A percentile compares a stretch with the other conserved stretches of the same genome.
These are phyloP conservation scores for Phtheirospermum japonicum DNA, from an alignment of 257 asterid genomes.

Conservation along the genomic window DNA sequence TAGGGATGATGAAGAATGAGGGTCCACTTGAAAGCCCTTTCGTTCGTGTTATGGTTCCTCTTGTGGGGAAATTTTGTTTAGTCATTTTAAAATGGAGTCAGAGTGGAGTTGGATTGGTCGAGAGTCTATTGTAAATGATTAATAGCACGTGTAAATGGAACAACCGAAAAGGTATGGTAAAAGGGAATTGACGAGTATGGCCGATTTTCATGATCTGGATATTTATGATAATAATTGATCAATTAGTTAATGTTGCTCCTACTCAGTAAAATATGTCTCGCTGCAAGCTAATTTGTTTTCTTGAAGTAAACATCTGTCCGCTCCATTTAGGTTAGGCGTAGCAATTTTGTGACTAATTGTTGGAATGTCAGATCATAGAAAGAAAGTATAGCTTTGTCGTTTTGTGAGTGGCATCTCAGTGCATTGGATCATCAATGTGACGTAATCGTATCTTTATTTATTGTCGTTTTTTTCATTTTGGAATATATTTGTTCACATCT, in stretches of 20 bases:
- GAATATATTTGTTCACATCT: background rate
- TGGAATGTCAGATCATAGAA: background rate
- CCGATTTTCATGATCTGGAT: background rate
- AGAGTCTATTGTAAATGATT: background rate
- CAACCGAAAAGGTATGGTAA: too few relatives aligned
- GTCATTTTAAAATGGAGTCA: background rate
- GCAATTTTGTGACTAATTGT: background rate
- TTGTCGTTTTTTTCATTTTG: background rate
- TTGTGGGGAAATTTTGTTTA: background rate
- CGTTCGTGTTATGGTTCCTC: too few relatives aligned
- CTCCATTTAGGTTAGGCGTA: background rate
- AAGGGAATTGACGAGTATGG: conserved; percentile 8
- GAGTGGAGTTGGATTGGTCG: conserved; percentile 17
- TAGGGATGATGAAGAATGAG: conserved; percentile 24
- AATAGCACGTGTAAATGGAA: background rate
- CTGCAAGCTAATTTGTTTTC: conserved; percentile 5
- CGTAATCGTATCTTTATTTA: background rate
- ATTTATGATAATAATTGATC: background rate
- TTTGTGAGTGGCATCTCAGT: background rate
- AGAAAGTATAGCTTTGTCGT: background rate
- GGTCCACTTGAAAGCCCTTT: conserved; percentile 16
- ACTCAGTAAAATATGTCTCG: conserved; percentile 3
- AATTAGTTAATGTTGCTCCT: background rate
- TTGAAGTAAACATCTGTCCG: background rate
- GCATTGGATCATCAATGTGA: background rate